Percentiles rank a stretch among this genome's conserved stretches.
These are phyloP conservation scores for Globisporangium heterothallicum DNA, from an alignment of 352 stramenopile genomes.

Conservation along the genomic window DNA sequence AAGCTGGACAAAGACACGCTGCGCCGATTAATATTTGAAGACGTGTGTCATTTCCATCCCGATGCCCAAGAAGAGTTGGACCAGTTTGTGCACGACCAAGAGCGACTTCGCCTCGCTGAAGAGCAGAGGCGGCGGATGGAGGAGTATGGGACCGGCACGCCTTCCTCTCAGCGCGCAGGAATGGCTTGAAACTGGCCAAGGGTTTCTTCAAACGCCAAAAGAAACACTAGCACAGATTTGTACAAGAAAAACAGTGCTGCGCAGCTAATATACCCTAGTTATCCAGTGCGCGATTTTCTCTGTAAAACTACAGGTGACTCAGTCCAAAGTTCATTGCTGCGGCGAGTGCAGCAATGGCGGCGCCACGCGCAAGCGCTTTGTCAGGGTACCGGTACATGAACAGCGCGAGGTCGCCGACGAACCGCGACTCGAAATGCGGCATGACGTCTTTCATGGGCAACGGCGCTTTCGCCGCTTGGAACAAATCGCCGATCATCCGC, in stretches of 20 bases:
- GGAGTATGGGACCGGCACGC: not conserved
- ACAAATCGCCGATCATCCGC: conserved; percentile 55
- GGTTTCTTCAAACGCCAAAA: not conserved
- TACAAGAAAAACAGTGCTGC: not conserved
- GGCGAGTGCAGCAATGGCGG: conserved; percentile 36
- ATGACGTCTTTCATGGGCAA: conserved; percentile 44
- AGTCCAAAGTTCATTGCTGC: conserved; percentile 34
- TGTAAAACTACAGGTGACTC: conserved; percentile 32
- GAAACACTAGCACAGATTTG: not conserved
- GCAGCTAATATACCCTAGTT: too few relatives aligned
- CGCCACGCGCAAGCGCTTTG: conserved; percentile 35
- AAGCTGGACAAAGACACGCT: conserved; percentile 76
- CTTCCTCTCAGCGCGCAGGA: conserved; percentile 1
- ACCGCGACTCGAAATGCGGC: conserved; percentile 53
- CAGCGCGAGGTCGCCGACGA: conserved; percentile 42
- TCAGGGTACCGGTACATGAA: conserved; percentile 50
- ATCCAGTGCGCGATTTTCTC: too few relatives aligned
- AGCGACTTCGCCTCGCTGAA: conserved; percentile 25
- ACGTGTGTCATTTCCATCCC: conserved; percentile 82
- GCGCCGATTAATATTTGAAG: conserved; percentile 77
- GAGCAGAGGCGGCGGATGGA: conserved; percentile 11
- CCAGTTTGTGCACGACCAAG: conserved; percentile 40
- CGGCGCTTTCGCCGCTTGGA: conserved; percentile 27
- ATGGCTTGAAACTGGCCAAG: too few relatives aligned
- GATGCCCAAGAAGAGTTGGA: conserved; percentile 59